Base-by-base conservation (phyloP, 345 rosid species). In the Euphorbia pulcherrima region DNA sequence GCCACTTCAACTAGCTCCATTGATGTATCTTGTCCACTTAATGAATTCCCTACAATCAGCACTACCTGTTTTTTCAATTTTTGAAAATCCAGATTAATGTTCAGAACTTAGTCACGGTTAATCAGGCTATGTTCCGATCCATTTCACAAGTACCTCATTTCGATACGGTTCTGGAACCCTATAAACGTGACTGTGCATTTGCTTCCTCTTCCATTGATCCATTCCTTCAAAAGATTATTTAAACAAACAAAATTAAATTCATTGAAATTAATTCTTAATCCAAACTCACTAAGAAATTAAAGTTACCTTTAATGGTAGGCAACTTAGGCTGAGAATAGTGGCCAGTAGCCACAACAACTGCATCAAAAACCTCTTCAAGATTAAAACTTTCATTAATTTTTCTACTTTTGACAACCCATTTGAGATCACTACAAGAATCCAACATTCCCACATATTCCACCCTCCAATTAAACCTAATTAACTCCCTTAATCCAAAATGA, bases 261-360 rank as follows among this genome's bases (percentile, higher is more conserved):
- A 37, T 37, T 37, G 40, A 37, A 37, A 3, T 8, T 37, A 8
- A 3, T 39, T 4, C 6, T 44, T 44, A 44, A 14, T 44, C 50
- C 17, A 44, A 44, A 44, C 50, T 44, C 17, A 44, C 4, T 12
- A 44, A 44, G 17, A 33, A 33, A 33, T 33, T 33, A 2, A 44
- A 44, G 12, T 16, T 44, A 61, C 98, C 98, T 87, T 82, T 85
- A 60, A 93, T 90, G 69, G 81, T 44, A 39, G 98, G 92, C 80
- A 88, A 52, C 68, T 87, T 84, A 47, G 97, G 98, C 2, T 84
- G 80, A 62, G 98, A 82, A 64, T 88, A 93, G 73, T 93, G 97
- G 1, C 98, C 98, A 40, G 88, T 84, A n/a, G 94, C 97, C 39
- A 93, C 94, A 72, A 93, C 88, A 54, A 93, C 90, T 23, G 97